Percentiles rank a stretch among this genome's conserved stretches.
phyloP scores from a whole-genome alignment of 2,329 filamentous ascomycete genomes.

The Alternaria postmessia region DNA sequence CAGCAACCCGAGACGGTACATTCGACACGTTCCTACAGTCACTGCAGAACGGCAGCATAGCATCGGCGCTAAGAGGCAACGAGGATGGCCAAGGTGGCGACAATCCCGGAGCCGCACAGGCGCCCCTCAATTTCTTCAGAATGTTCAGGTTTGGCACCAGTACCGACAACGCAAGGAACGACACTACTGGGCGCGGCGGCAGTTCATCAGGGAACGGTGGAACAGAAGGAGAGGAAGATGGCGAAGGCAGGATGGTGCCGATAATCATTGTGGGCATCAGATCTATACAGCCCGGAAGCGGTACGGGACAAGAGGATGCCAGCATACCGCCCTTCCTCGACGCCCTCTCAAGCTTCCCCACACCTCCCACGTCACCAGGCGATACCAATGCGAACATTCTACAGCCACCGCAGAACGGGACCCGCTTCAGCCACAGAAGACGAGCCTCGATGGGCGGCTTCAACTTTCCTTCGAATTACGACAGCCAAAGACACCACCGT shows the following conservation, averaged over 20 bases:
- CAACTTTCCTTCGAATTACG: conserved; percentile 60
- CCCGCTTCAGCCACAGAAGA: conserved; percentile 62
- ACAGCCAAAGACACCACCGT: conserved; percentile 62
- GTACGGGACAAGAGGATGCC: conserved; percentile 53
- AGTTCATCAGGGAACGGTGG: conserved; percentile 28
- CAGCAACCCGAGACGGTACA: conserved; percentile 66
- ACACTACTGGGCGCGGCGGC: conserved; percentile 35
- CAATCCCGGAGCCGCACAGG: conserved; percentile 52
- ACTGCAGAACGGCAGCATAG: conserved; percentile 66
- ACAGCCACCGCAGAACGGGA: conserved; percentile 63
- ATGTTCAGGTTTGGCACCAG: conserved; percentile 73
- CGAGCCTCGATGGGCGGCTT: conserved; percentile 64
- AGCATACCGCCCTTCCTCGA: conserved; percentile 60
- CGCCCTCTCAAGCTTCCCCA: conserved; percentile 58
- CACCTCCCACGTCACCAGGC: conserved; percentile 56
- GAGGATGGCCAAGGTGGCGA: conserved; percentile 51
- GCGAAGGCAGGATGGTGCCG: conserved; percentile 68
- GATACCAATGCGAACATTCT: conserved; percentile 60
- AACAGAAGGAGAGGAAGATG: conserved; percentile 48
- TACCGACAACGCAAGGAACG: conserved; percentile 28
- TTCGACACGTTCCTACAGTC: conserved; percentile 70
- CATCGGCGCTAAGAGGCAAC: conserved; percentile 62
- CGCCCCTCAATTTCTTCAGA: conserved; percentile 72
- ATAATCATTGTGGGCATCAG: conserved; percentile 75
- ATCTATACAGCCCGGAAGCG: conserved; percentile 65